These are phyloP conservation scores for Colletotrichum lupini DNA, from an alignment of 2,329 filamentous ascomycete genomes.

Conservation along the genomic window DNA sequence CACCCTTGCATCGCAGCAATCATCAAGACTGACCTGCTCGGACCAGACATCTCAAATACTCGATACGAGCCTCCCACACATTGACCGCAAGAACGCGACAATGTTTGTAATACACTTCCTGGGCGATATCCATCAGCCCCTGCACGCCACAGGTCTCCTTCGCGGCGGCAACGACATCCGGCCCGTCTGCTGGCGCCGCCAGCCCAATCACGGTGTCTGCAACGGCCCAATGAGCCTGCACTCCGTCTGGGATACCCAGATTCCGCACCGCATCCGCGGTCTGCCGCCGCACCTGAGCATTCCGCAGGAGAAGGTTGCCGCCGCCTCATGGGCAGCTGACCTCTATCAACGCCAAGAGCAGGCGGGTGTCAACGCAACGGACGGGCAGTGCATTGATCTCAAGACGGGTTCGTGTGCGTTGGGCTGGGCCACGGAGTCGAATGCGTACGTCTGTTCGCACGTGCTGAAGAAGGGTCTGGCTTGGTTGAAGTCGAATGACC, in stretches of 20 bases:
- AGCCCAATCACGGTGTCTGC: conserved; percentile 25
- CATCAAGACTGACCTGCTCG: not conserved
- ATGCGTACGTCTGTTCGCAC: conserved; percentile 30
- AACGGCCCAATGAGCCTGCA: conserved; percentile 32
- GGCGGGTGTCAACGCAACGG: conserved; percentile 9
- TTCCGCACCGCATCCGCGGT: conserved; percentile 33
- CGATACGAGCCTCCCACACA: conserved; percentile 41
- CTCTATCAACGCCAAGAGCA: conserved; percentile 12
- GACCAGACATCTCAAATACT: conserved; percentile 30
- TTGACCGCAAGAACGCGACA: conserved; percentile 37
- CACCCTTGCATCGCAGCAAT: not conserved
- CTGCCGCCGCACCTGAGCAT: conserved; percentile 22
- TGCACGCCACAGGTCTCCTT: conserved; percentile 35
- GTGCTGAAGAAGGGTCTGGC: conserved; percentile 19
- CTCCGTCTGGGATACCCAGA: conserved; percentile 36
- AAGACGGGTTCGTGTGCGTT: conserved; percentile 5
- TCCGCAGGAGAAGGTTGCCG: conserved; percentile 28
- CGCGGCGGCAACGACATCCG: conserved; percentile 36
- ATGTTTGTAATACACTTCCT: conserved; percentile 38
- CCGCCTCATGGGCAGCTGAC: conserved; percentile 26
- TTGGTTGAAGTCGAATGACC: conserved; percentile 22
- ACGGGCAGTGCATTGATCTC: conserved; percentile 28
- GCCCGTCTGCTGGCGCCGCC: conserved; percentile 34
- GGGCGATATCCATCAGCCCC: conserved; percentile 36
- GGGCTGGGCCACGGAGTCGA: conserved; percentile 30